Evolutionary conservation across 2,329 filamentous ascomycete genomes (phyloP), one percentile per base, ranked within the genome.

Genomic region (Aspergillus terreus): DNA sequence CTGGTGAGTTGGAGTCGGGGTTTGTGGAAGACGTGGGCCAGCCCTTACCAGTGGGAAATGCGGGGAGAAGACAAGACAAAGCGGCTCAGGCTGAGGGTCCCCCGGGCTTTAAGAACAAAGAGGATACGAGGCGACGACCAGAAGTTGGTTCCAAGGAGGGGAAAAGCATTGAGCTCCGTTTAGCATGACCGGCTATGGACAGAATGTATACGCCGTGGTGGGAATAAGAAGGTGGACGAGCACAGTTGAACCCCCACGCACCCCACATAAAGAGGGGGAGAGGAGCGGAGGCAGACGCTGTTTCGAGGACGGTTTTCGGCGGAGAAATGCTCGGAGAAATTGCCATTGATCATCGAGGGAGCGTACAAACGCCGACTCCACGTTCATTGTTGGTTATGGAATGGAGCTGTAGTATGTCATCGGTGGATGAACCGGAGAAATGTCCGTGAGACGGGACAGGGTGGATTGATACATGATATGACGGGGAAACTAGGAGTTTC

Each of bases 181-280:
- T 25, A 42, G 40, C 19, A 30, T 42, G 11, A 12, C 40, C 40
- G 19, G 11, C 40, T 10, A 32, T 19, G 35, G 19, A 23, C 11
- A 38, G 27, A 33, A 32, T 41, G 35, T 33, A 44, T 36, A 21
- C 4, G 14, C 19, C 10, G 36, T 42, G 25, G 36, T 46, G 30
- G 23, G 23, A 19, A 41, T 25, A 41, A 27, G 17, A 30, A 12
- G 10, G 42, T 25, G 35, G 35, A 27, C 36, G 43, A 47, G 35
- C 32, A 30, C 33, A 21, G 14, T 30, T 14, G 14, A 32, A 51
- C 50, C 50, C 50, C 50, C 50, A 51, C 50, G 50, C 50, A 51
- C 50, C 50, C 50, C 50, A 51, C 50, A 51, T 45, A 47, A 48
- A 44, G 45, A 51, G 50, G 50, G 50, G 46, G 49, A 51, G 41